Conservation (phyloP, 1,284 basidiomycete genomes). For the Ustilago tritici region DNA sequence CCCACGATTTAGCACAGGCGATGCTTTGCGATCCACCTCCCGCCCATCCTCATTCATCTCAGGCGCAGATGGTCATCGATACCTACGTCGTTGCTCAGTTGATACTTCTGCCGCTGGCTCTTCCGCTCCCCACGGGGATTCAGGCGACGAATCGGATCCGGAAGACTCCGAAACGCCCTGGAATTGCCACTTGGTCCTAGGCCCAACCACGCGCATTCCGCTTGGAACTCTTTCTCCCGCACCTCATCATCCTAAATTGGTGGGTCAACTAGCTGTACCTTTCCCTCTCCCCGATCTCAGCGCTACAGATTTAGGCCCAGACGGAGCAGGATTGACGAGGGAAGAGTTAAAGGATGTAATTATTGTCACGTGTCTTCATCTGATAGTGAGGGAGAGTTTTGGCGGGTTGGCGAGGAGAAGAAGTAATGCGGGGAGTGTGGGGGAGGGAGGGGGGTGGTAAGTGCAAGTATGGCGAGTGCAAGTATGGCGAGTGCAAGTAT, state of each 20-base stretch:
- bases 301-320: constrained; percentile 55
- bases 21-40: constrained; percentile 21
- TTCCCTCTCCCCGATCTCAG: constrained; percentile 75
- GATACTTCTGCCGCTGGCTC: constrained; percentile 48
- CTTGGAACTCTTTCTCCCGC: constrained; percentile 79
- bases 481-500: background rate
- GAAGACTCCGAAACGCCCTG: constrained; percentile 96
- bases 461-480: background rate
- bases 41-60: constrained; percentile 41
- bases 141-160: constrained; percentile 75
- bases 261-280: constrained; percentile 88
- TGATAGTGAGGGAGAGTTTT: constrained; percentile 90
- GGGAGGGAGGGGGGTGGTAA: constrained; percentile 13
- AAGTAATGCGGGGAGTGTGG: constrained; percentile 75
- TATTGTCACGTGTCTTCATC: constrained; percentile 87
- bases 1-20: constrained; percentile 22
- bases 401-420: constrained; percentile 79
- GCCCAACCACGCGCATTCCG: constrained; percentile 62
- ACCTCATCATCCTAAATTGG: constrained; percentile 94
- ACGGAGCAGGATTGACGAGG: constrained; percentile 73
- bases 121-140: constrained; percentile 31
- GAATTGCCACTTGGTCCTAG: constrained; percentile 77
- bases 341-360: constrained; percentile 96
- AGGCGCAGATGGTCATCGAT: constrained; percentile 23
- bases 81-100: constrained; percentile 35